Conservation (phyloP, 2,329 filamentous ascomycete species). For the Chaetomiaceae sp. region DNA sequence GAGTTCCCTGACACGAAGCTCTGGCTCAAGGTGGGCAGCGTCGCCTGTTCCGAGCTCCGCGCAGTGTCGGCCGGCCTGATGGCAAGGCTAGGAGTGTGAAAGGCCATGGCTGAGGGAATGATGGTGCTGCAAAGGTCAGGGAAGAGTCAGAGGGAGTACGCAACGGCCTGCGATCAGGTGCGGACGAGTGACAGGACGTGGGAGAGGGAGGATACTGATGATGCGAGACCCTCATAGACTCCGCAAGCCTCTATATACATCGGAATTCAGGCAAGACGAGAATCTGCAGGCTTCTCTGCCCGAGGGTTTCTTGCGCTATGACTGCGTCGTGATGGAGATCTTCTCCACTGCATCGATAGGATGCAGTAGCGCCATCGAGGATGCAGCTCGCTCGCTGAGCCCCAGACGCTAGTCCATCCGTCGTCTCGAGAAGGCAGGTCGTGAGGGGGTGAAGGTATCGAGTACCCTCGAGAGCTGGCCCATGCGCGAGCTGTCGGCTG, state of each 20-base stretch:
- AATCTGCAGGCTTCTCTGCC: background rate
- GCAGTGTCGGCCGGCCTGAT: background rate
- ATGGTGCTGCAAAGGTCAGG: background rate
- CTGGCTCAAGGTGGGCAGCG: constrained; percentile 8
- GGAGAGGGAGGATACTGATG: too few relatives aligned
- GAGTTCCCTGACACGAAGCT: background rate
- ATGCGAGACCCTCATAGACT: background rate
- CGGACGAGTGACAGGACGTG: background rate
- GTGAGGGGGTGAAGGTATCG: background rate
- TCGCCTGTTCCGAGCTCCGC: background rate
- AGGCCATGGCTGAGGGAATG: background rate
- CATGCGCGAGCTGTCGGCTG: background rate
- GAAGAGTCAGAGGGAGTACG: background rate
- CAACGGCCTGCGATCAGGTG: background rate
- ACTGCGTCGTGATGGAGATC: constrained; percentile 16
- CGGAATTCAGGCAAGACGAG: background rate
- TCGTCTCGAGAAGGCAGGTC: background rate
- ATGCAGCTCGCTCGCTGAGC: background rate
- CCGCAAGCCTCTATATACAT: constrained; percentile 14
- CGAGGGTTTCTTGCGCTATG: background rate
- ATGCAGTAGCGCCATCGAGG: constrained; percentile 10
- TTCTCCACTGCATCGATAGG: constrained; percentile 11
- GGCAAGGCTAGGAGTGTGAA: background rate
- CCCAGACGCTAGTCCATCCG: background rate
- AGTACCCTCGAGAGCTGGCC: background rate